Conservation (phyloP, 176 grass and related monocot species). For the Elymus sibiricus region DNA sequence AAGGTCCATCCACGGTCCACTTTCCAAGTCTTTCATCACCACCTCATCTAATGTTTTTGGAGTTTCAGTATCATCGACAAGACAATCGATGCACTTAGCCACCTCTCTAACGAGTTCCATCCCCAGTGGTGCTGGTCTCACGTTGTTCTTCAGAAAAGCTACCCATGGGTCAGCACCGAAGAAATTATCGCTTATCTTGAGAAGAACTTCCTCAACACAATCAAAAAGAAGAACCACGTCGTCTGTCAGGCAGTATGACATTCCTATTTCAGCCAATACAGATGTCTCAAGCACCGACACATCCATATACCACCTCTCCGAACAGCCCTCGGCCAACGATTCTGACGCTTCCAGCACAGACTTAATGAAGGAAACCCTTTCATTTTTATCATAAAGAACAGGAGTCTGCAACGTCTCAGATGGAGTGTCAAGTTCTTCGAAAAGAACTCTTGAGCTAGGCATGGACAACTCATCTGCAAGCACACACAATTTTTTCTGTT, state of each 20-base stretch:
- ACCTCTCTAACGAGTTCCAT: constrained; percentile 53
- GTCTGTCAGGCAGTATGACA: constrained; percentile 56
- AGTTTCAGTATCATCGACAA: constrained; percentile 37
- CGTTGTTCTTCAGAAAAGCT: constrained; percentile 46
- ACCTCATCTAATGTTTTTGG: constrained; percentile 49
- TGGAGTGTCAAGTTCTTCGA: constrained; percentile 49
- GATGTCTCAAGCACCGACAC: constrained; percentile 54
- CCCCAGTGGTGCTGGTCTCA: constrained; percentile 40
- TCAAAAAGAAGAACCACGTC: constrained; percentile 73
- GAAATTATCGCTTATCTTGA: constrained; percentile 43
- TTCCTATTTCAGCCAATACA: constrained; percentile 78
- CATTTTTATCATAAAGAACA: constrained; percentile 47
- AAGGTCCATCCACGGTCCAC: constrained; percentile 59
- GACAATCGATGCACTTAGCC: constrained; percentile 41
- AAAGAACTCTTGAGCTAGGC: constrained; percentile 43
- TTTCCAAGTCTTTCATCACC: constrained; percentile 62
- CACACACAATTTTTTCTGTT: constrained; percentile 4
- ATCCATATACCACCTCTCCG: constrained; percentile 51
- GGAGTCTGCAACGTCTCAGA: constrained; percentile 7
- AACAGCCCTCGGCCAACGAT: constrained; percentile 27
- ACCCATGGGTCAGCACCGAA: constrained; percentile 38
- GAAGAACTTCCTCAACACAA: constrained; percentile 60
- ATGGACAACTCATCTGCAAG: constrained; percentile 63
- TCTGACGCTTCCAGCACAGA: constrained; percentile 55
- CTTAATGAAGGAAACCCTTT: constrained; percentile 50